Evolutionary conservation across 2,329 filamentous ascomycete genomes (phyloP).

Genomic region (Claviceps arundinis): DNA sequence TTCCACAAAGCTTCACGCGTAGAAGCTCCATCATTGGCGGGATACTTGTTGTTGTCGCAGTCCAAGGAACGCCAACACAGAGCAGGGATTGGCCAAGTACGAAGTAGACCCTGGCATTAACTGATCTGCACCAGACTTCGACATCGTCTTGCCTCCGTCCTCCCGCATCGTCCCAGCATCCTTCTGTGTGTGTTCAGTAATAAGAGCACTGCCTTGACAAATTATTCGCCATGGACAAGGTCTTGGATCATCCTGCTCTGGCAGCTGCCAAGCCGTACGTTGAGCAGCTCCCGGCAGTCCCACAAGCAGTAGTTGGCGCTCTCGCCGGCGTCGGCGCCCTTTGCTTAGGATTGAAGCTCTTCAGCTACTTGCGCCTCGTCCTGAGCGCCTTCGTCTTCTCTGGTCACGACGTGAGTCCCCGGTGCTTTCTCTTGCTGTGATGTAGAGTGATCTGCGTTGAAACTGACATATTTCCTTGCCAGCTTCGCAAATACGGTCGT

Average conservation of each 20-base stretch:
- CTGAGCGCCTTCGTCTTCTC: conserved; percentile 55
- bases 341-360: conserved; percentile 39
- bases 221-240: conserved; percentile 15
- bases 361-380: conserved; percentile 48
- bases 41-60: neutral
- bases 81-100: neutral
- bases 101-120: neutral
- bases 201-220: neutral
- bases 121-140: neutral
- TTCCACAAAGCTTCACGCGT: too few species aligned
- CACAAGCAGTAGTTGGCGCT: conserved; percentile 30
- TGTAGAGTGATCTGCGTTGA: too few species aligned
- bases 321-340: conserved; percentile 45
- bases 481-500: conserved; percentile 84
- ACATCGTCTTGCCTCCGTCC: neutral
- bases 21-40: too few species aligned
- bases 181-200: neutral
- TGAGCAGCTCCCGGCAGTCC: conserved; percentile 20
- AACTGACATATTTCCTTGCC: conserved; percentile 2
- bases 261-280: conserved; percentile 8
- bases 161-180: neutral
- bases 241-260: conserved; percentile 7
- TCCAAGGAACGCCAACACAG: neutral
- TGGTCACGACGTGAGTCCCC: conserved; percentile 43
- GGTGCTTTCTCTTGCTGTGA: neutral